Conservation (phyloP, 2,329 filamentous ascomycete genomes). For the Cytospora leucostoma region DNA sequence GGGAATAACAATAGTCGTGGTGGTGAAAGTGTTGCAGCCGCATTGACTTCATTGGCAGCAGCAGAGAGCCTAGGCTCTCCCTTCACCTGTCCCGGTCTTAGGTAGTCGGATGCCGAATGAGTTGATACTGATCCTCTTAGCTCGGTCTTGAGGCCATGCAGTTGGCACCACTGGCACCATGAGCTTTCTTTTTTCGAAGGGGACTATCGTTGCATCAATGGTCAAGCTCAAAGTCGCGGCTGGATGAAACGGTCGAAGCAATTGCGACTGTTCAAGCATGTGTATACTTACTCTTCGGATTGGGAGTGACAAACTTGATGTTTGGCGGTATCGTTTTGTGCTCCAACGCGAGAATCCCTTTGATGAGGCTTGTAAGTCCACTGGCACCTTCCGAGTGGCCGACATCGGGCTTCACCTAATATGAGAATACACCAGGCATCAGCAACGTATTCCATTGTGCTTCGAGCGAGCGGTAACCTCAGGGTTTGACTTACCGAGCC, state of each 20-base stretch:
- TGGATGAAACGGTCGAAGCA: no score
- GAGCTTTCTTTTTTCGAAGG: conserved; percentile 32
- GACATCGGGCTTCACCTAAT: conserved; percentile 41
- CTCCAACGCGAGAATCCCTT: conserved; percentile 38
- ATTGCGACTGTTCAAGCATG: background rate
- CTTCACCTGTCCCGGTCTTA: no score
- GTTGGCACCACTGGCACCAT: conserved; percentile 35
- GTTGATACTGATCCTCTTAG: conserved; percentile 36
- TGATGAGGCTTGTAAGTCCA: conserved; percentile 38
- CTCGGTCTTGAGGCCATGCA: conserved; percentile 36
- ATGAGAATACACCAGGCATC: conserved; percentile 3
- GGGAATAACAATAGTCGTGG: conserved; percentile 11
- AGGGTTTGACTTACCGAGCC: conserved; percentile 33
- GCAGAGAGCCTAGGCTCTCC: no score
- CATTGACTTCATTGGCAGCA: no score
- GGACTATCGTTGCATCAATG: background rate
- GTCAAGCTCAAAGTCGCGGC: background rate
- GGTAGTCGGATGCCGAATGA: conserved; percentile 36
- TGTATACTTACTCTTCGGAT: conserved; percentile 32
- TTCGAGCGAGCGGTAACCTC: no score
- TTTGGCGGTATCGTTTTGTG: conserved; percentile 37
- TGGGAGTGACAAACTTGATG: conserved; percentile 38
- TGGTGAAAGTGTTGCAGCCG: background rate
- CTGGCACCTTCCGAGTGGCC: conserved; percentile 42
- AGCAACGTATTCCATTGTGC: no score